Evolutionary conservation across 2,329 filamentous ascomycete species (phyloP).

Genomic region (Ascochyta pisi): DNA sequence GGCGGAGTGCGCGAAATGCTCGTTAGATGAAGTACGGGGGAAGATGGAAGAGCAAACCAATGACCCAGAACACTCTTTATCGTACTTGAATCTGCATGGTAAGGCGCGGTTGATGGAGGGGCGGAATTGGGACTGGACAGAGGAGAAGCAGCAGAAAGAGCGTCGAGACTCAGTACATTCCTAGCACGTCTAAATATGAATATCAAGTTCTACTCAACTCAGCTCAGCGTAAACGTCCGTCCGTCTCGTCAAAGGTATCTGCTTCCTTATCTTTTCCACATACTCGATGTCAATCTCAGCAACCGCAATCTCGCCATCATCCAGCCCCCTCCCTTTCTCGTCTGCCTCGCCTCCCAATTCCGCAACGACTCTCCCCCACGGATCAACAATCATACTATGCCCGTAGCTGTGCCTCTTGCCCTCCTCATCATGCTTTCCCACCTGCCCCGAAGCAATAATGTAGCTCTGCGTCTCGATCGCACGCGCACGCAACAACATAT

Average conservation of each 20-base stretch:
- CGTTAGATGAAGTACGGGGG: conserved; percentile 29
- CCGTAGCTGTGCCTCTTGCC: conserved; percentile 80
- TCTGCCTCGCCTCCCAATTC: conserved; percentile 62
- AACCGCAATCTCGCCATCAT: conserved; percentile 50
- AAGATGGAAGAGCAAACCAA: conserved; percentile 30
- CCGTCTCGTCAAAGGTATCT: conserved; percentile 65
- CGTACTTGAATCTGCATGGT: conserved; percentile 32
- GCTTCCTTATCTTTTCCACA: conserved; percentile 59
- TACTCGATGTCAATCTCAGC: conserved; percentile 63
- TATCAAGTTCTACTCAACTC: conserved; percentile 2
- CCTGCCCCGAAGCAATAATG: conserved; percentile 84
- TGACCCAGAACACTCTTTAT: conserved; percentile 25
- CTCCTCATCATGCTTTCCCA: conserved; percentile 71
- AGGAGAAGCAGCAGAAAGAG: conserved; percentile 10
- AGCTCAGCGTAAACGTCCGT: conserved; percentile 53
- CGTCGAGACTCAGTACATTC: conserved; percentile 16
- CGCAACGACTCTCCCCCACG: conserved; percentile 80
- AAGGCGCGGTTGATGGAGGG: conserved; percentile 37
- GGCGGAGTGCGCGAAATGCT: conserved; percentile 26
- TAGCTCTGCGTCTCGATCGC: conserved; percentile 91
- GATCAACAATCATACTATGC: conserved; percentile 82
- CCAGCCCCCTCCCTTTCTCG: conserved; percentile 44
- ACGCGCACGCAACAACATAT: conserved; percentile 75
- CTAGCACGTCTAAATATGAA: neutral
- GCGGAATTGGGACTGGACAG: conserved; percentile 22